phyloP scores from a whole-genome alignment of 192 early-diverging fungal genomes.

The Coemansia sp. region DNA sequence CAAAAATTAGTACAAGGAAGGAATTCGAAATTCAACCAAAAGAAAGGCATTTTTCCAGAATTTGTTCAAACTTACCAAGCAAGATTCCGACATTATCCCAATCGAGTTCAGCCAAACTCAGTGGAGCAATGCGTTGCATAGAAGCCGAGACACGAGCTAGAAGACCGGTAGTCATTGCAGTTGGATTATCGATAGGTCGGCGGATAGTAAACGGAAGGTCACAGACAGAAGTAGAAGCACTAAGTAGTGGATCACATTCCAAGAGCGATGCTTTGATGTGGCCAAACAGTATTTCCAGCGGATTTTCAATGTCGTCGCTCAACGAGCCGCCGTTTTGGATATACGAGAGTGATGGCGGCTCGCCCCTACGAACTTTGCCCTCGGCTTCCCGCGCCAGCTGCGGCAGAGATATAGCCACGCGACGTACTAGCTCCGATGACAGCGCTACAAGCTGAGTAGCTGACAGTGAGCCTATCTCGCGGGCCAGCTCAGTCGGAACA shows the following conservation, averaged over 20 bases:
- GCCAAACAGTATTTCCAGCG: conserved; percentile 28
- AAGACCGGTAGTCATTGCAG: conserved; percentile 18
- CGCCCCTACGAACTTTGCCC: conserved; percentile 1
- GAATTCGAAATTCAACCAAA: conserved; percentile 1
- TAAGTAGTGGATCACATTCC: background rate
- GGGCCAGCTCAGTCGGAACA: conserved; percentile 17
- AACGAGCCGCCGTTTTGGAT: background rate
- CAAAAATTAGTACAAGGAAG: background rate
- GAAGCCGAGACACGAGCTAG: conserved; percentile 49
- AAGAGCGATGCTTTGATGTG: conserved; percentile 26
- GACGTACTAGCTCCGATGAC: conserved; percentile 52
- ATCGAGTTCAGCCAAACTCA: conserved; percentile 73
- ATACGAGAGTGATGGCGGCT: conserved; percentile 5
- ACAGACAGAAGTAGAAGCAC: conserved; percentile 12
- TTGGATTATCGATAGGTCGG: conserved; percentile 16
- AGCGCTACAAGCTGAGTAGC: conserved; percentile 51
- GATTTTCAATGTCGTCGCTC: conserved; percentile 13
- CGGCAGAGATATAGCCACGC: conserved; percentile 47
- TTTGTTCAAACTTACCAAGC: conserved; percentile 36
- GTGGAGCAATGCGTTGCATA: conserved; percentile 86
- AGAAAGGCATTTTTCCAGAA: background rate
- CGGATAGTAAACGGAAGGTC: conserved; percentile 45
- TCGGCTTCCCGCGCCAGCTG: conserved; percentile 39
- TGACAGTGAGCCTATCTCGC: conserved; percentile 32
- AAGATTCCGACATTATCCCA: conserved; percentile 98